These are phyloP conservation scores for Crithidia sp. DNA, from an alignment of 208 protist genomes.

Conservation along the genomic window DNA sequence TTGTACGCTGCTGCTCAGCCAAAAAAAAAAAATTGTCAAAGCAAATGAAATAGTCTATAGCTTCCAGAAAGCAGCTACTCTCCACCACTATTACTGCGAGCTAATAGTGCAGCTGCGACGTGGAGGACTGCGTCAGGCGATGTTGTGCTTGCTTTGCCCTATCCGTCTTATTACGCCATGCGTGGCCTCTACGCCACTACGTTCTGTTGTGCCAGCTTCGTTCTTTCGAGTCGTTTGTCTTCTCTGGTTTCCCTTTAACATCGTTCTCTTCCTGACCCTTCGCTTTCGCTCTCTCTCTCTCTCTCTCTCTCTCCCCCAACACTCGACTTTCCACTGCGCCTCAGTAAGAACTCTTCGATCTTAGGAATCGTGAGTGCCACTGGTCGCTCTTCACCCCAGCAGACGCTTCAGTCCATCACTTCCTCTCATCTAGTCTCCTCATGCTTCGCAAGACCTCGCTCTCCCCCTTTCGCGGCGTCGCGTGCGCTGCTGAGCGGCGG, in stretches of 20 bases:
- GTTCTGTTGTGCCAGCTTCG: too few species aligned
- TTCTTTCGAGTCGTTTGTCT: constrained; percentile 14
- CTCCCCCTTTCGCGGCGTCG: constrained; percentile 62
- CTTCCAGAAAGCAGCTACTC: too few species aligned
- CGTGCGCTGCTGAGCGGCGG: constrained; percentile 68
- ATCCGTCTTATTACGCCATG: not conserved
- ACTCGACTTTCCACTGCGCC: too few species aligned
- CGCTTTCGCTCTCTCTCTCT: not conserved
- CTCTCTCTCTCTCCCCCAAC: not conserved
- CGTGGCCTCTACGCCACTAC: not conserved
- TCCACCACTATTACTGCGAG: too few species aligned
- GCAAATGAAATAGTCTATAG: too few species aligned
- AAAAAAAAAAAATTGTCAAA: too few species aligned
- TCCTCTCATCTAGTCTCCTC: constrained; percentile 6
- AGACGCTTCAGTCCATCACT: not conserved
- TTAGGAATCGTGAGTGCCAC: constrained; percentile 25
- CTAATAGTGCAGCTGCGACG: too few species aligned
- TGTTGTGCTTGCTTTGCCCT: too few species aligned
- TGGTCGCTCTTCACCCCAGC: constrained; percentile 17
- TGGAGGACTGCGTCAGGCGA: too few species aligned
- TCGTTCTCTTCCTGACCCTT: not conserved
- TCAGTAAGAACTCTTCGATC: not conserved
- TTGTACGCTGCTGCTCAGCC: not conserved
- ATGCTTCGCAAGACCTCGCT: constrained; percentile 85
- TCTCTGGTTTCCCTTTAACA: not conserved